Percentiles rank a stretch among this genome's conserved stretches.
phyloP scores from a whole-genome alignment of 768 basidiomycete genomes.

The Lanmaoa rubissima region DNA sequence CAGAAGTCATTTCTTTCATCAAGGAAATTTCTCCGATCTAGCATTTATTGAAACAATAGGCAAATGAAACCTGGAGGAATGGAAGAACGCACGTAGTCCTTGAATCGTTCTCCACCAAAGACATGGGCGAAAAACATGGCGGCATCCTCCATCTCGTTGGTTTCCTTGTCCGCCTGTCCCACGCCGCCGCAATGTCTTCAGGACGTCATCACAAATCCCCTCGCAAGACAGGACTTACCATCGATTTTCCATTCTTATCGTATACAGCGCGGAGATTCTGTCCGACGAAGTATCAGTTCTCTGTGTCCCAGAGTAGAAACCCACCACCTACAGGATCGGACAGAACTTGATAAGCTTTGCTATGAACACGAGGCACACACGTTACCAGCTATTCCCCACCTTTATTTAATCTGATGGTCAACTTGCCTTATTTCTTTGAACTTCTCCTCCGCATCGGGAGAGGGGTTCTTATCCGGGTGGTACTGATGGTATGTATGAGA shows the following conservation, averaged over 20 bases:
- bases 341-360: conserved; percentile 94
- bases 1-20: conserved; percentile 89
- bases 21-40: conserved; percentile 97
- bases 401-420: conserved; percentile 9
- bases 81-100: conserved; percentile 70
- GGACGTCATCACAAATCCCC: conserved; percentile 4
- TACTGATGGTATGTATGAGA: conserved; percentile 48
- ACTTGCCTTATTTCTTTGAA: conserved; percentile 93
- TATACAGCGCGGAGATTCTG: conserved; percentile 86
- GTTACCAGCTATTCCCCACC: conserved; percentile 15
- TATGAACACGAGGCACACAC: conserved; percentile 32
- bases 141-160: conserved; percentile 87
- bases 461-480: conserved; percentile 94
- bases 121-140: conserved; percentile 93
- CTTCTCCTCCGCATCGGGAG: conserved; percentile 90
- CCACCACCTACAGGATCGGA: conserved; percentile 65
- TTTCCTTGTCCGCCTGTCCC: conserved; percentile 69
- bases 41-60: neutral
- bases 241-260: conserved; percentile 92
- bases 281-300: conserved; percentile 8
- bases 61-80: neutral
- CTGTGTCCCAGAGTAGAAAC: conserved; percentile 13
- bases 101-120: conserved; percentile 92
- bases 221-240: conserved; percentile 46
- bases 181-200: neutral